Percentiles rank a stretch among this genome's conserved stretches.
Evolutionary conservation across 2,329 filamentous ascomycete species (phyloP).

Genomic region (Fonsecaea monophora): DNA sequence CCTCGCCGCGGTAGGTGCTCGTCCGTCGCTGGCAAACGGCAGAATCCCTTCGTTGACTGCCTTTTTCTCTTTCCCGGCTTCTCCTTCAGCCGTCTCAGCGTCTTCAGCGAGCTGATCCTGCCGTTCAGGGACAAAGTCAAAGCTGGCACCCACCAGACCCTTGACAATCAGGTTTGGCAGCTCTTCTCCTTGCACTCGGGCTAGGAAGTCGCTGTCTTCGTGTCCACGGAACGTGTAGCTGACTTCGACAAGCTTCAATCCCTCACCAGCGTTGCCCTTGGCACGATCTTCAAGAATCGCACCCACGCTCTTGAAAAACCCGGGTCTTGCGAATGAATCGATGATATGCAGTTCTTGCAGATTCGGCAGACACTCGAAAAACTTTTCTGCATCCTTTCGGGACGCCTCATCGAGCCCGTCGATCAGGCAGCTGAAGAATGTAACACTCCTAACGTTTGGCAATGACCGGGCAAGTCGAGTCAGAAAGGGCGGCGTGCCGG

Average conservation of each 20-base stretch:
- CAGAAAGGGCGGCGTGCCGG: slow-evolving; percentile 49
- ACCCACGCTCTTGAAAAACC: slow-evolving; percentile 48
- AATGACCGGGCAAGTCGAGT: slow-evolving; percentile 49
- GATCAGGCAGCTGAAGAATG: slow-evolving; percentile 56
- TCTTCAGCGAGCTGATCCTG: slow-evolving; percentile 23
- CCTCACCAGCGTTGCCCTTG: slow-evolving; percentile 24
- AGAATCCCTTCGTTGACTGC: slow-evolving; percentile 32
- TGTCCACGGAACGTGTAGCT: slow-evolving; percentile 56
- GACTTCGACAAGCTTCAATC: slow-evolving; percentile 54
- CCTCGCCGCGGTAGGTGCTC: slow-evolving; percentile 31
- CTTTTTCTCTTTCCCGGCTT: slow-evolving; percentile 24
- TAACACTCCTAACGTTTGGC: slow-evolving; percentile 52
- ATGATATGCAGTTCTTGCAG: slow-evolving; percentile 56
- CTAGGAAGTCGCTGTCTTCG: slow-evolving; percentile 52
- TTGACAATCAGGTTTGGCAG: slow-evolving; percentile 28
- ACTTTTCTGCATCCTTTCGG: slow-evolving; percentile 49
- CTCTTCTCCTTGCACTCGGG: slow-evolving; percentile 45
- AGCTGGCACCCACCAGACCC: slow-evolving; percentile 31
- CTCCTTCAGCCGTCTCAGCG: slow-evolving; percentile 2
- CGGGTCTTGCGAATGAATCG: slow-evolving; percentile 54
- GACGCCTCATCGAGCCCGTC: slow-evolving; percentile 52
- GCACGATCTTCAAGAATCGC: slow-evolving; percentile 37
- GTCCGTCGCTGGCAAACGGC: slow-evolving; percentile 36
- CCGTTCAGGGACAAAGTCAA: slow-evolving; percentile 31
- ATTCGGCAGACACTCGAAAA: slow-evolving; percentile 47